Evolutionary conservation across 352 stramenopile species (phyloP), one percentile per base, ranked within the genome.

Genomic region (Phytophthora fragariae): DNA sequence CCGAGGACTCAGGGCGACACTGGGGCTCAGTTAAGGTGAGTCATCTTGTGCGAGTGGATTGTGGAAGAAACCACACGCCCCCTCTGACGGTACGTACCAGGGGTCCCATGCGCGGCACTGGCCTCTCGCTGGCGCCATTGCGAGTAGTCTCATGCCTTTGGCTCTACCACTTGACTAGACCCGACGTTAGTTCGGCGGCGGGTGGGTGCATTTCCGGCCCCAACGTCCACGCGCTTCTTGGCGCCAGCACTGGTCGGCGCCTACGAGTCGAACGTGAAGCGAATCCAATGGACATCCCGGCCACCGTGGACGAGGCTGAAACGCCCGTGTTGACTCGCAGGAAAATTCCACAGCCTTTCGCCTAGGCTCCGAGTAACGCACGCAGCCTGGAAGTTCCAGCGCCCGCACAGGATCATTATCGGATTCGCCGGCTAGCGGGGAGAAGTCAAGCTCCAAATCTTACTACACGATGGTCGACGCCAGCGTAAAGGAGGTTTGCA

Each of bases 261-360:
- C 55, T 17, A 35, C 55, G 33, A 31, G 17, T 61, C 55, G 29
- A 49, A 7, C 31, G 55, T 49, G 31, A 21, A 19, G 41, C 9
- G 8, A n/a, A 24, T 59, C 29, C 41, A 65, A 53, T 64, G 41
- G 47, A 59, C 12, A 65, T 33, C 21, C 29, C 31, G 15, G 24
- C 33, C 14, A 1, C 15, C 35, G 35, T 41, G 35, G 35, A 41
- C 35, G 35, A 41, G 24, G 24, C 24, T 27, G 37, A 70, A 71
- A 52, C 33, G 37, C 31, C 56, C 39, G 24, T 66, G 44, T 49
- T 55, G 49, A 70, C 58, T 57, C 27, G 57, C 55, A 60, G 52
- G 46, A 77, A 77, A 56, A 50, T 73, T 74, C 70, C 54, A 39
- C 47, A 60, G 65, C 58, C 65, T 73, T 73, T 77, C 70, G 49